Evolutionary conservation across 2,329 filamentous ascomycete species (phyloP).

Genomic region (Xylaria sp.): DNA sequence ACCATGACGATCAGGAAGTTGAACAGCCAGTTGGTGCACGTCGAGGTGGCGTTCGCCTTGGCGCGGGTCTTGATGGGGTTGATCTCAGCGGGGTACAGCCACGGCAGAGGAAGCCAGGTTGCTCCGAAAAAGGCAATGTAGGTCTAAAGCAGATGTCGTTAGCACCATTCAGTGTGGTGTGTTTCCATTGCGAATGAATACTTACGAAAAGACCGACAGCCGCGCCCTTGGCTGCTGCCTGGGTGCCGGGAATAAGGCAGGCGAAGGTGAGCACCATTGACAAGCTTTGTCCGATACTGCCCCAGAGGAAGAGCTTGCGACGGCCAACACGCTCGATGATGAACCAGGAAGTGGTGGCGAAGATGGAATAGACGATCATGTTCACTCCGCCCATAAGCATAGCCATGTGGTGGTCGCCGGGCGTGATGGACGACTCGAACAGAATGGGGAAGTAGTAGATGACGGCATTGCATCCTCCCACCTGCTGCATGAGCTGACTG

Average conservation of each 20-base stretch:
- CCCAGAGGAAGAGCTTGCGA: conserved; percentile 49
- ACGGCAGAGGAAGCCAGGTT: conserved; percentile 65
- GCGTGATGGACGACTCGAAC: conserved; percentile 49
- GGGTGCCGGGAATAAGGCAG: conserved; percentile 66
- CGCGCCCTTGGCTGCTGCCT: conserved; percentile 65
- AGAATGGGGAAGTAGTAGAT: conserved; percentile 65
- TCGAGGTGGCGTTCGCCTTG: conserved; percentile 57
- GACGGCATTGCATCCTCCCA: conserved; percentile 60
- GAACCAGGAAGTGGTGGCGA: conserved; percentile 60
- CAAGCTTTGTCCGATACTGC: conserved; percentile 51
- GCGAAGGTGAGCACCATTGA: conserved; percentile 65
- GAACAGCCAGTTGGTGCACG: conserved; percentile 50
- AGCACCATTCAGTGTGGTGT: not conserved
- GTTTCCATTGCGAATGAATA: not conserved
- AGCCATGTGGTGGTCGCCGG: conserved; percentile 47
- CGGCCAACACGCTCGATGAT: conserved; percentile 51
- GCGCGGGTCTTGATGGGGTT: conserved; percentile 52
- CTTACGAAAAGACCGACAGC: conserved; percentile 64
- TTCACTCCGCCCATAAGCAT: conserved; percentile 59
- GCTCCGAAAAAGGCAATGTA: conserved; percentile 72
- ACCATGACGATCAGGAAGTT: conserved; percentile 56
- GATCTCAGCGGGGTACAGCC: conserved; percentile 60
- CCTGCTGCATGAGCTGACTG: conserved; percentile 65
- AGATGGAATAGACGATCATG: conserved; percentile 63
- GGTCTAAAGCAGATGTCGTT: conserved; percentile 35